Base-by-base conservation (phyloP, 208 protist genomes). In the Herpetomonas samuelpessoai region DNA sequence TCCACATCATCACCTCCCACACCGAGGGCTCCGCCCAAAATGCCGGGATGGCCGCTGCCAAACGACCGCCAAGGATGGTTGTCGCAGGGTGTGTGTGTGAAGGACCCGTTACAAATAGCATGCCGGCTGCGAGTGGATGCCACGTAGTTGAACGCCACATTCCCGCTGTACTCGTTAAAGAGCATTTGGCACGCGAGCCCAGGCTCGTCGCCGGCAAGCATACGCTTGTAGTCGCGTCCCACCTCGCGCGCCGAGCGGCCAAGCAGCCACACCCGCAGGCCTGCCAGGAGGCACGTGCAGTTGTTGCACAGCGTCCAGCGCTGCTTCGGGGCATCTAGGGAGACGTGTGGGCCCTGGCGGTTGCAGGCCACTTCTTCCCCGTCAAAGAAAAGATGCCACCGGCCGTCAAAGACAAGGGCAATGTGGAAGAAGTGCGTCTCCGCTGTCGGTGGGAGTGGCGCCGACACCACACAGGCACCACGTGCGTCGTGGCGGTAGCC, bases 401-500 rank as follows among this genome's bases (percentile, higher is more conserved):
- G 74, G 9, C 92, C 92, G 58, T 96, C 83, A 62, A 96, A 97
- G 31, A 93, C 75, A 50, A 97, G 76, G 0, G 61, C 75, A 25
- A 96, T 62, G 68, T 97, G 89, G 14, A 92, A 24, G 62, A 94
- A 92, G n/a, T 52, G 67, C 0, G 74, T 75, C 50, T 84, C 82
- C 0, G 71, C 71, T 1, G 68, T 78, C 0, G 84, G 85, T 14
- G 77, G 86, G 24, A 93, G 58, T 28, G 86, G 81, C 0, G 87
- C 81, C 7, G 72, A 71, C 28, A 94, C 88, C 12, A 90, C 74
- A 52, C 83, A 90, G 48, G 81, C 74, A 3, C 91, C 88, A 21
- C 91, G 83, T 41, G 73, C 71, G 52, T 95, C 89, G 55, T 95
- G 88, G 2, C 92, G 86, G 63, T 87, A 95, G 27, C 92, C 92